Evolutionary conservation across 2,329 filamentous ascomycete genomes (phyloP).

Genomic region (Phaeosphaeriaceae sp.): DNA sequence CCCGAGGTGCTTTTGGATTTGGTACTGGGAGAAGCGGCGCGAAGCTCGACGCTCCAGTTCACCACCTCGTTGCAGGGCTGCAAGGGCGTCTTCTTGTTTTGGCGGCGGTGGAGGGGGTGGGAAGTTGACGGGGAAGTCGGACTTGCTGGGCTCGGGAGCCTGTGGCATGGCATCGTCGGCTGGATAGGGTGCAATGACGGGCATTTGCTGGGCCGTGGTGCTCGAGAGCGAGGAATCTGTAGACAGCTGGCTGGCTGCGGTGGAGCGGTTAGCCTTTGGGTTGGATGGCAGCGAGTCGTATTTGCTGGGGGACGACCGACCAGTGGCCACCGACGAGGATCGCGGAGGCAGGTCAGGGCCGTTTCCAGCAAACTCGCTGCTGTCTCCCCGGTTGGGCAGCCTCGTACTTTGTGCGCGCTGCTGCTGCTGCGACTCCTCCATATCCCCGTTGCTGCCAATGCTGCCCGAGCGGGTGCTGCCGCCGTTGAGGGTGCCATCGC

Average conservation of each 20-base stretch:
- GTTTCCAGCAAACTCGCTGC: conserved; percentile 43
- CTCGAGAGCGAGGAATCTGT: conserved; percentile 73
- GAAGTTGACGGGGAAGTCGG: conserved; percentile 60
- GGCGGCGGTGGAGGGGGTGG: conserved; percentile 81
- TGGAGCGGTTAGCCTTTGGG: conserved; percentile 42
- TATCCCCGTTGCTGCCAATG: conserved; percentile 38
- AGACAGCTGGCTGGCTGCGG: conserved; percentile 40
- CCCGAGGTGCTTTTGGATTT: conserved; percentile 93
- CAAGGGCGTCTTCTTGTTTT: conserved; percentile 86
- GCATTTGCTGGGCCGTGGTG: conserved; percentile 76
- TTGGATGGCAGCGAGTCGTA: conserved; percentile 48
- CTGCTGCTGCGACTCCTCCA: conserved; percentile 51
- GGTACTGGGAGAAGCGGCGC: conserved; percentile 91
- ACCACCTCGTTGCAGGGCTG: conserved; percentile 87
- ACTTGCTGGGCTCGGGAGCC: conserved; percentile 40
- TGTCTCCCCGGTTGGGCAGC: conserved; percentile 50
- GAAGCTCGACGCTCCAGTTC: conserved; percentile 93
- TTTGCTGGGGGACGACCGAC: conserved; percentile 54
- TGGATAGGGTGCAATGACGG: conserved; percentile 76
- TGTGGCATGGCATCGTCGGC: conserved; percentile 63
- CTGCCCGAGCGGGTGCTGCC: conserved; percentile 49
- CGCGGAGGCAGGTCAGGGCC: conserved; percentile 56
- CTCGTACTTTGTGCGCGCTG: conserved; percentile 50
- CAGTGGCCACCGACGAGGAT: conserved; percentile 53
- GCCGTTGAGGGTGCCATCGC: conserved; percentile 54